phyloP scores from a whole-genome alignment of 768 basidiomycete genomes.

The Hemileccinum rubropunctum region DNA sequence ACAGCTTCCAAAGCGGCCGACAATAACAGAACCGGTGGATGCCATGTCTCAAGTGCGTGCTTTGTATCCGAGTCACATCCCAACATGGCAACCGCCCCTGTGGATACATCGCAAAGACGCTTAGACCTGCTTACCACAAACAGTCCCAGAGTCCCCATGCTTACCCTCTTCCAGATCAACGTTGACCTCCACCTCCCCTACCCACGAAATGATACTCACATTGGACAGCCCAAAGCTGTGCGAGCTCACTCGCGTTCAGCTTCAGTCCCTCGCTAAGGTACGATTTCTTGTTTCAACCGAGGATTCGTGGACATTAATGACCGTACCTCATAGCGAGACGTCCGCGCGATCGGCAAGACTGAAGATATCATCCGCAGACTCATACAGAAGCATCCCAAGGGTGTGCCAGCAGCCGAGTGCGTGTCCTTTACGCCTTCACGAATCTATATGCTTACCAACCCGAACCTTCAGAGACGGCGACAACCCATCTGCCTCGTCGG shows the following conservation, averaged over 20 bases:
- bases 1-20: neutral
- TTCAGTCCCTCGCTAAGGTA: conserved; percentile 28
- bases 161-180: neutral
- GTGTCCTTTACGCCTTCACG: neutral
- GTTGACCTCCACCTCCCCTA: neutral
- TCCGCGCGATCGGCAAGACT: conserved; percentile 27
- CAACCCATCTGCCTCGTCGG: conserved; percentile 5
- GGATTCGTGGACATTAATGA: neutral
- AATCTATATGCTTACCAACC: neutral
- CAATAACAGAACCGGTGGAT: neutral
- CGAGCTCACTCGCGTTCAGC: conserved; percentile 16
- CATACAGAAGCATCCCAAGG: conserved; percentile 24
- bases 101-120: neutral
- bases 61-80: neutral
- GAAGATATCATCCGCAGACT: conserved; percentile 28
- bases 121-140: neutral
- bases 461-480: conserved; percentile 1
- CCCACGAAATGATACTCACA: neutral
- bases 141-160: neutral
- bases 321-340: conserved; percentile 17
- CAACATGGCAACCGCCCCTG: neutral
- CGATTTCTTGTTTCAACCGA: neutral
- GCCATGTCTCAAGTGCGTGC: neutral
- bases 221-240: conserved; percentile 21
- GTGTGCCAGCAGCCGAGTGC: conserved; percentile 19